Percentiles rank a stretch among this genome's conserved stretches.
phyloP scores from a whole-genome alignment of 345 rosid genomes.

The Citropsis articulata region DNA sequence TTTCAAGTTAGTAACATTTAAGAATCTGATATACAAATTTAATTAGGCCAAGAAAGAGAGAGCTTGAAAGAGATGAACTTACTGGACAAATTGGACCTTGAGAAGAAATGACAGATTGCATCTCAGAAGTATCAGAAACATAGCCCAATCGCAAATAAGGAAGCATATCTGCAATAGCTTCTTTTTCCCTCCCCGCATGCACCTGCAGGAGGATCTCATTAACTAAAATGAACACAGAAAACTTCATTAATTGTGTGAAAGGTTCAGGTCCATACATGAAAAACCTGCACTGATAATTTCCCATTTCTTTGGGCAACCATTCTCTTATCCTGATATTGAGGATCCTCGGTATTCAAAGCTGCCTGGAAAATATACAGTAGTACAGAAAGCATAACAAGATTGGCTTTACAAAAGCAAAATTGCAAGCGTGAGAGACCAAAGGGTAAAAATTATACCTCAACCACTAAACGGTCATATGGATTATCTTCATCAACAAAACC shows the following conservation, averaged over 20 bases:
- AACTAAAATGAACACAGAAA: slow-evolving; percentile 18
- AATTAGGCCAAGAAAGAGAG: background rate
- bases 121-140: slow-evolving; percentile 86
- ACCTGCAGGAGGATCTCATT: slow-evolving; percentile 41
- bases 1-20: background rate
- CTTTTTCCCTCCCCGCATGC: slow-evolving; percentile 79
- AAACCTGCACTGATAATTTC: slow-evolving; percentile 69
- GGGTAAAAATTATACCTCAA: slow-evolving; percentile 50
- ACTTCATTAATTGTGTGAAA: background rate
- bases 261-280: slow-evolving; percentile 47
- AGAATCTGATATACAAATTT: background rate
- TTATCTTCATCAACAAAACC: slow-evolving; percentile 96
- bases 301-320: slow-evolving; percentile 96
- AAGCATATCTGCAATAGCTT: slow-evolving; percentile 80
- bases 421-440: slow-evolving; percentile 3
- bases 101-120: slow-evolving; percentile 91
- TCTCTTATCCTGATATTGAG: slow-evolving; percentile 96
- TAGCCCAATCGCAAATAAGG: slow-evolving; percentile 88
- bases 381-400: slow-evolving; percentile 18
- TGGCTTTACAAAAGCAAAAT: slow-evolving; percentile 10
- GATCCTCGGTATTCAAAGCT: slow-evolving; percentile 88
- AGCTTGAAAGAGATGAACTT: slow-evolving; percentile 28
- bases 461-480: slow-evolving; percentile 67
- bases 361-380: slow-evolving; percentile 47
- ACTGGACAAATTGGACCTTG: slow-evolving; percentile 95